Base-by-base conservation (phyloP, 192 early-diverging fungal species). In the Entophlyctis luteolus region DNA sequence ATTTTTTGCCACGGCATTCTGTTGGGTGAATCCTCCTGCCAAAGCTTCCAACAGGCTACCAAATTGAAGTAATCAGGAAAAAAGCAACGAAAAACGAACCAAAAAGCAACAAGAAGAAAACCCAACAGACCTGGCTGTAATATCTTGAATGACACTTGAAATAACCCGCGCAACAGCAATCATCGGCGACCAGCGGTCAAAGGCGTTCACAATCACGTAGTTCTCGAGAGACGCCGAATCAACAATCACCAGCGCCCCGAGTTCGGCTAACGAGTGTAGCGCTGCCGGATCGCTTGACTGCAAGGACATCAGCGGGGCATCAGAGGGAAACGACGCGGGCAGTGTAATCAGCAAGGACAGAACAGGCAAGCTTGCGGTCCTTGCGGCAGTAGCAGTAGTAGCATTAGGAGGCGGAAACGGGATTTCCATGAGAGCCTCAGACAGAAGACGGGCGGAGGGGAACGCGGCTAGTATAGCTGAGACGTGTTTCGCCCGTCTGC, bases 191-290 rank as follows among this genome's bases (percentile, higher is more conserved):
- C 58, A 60, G 16, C 18, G 22, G 8, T 45, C 39, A 45, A 60
- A 60, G 22, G 22, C 37, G 8, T 38, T 35, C 10, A 60, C 58
- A 60, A 60, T 35, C 16, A 60, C 58, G 28, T 29, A 60, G 38
- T 60, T 60, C 25, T 60, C 58, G 1, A 8, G 23, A 8, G 8
- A 20, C 22, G 32, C 20, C n/a, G 20, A 8, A 10, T 10, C 49
- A 4, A 50, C 49, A 4, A 50, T 25, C 42, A 45, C 42, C 10
- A 45, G 45, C 1, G 14, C 50, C 23, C 50, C 50, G 23, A 28
- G 22, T 53, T 53, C 50, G 50, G 29, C 50, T 16, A 53, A 27
- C 50, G 23, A 53, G 22, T 53, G 23, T 1, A 27, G 50, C 18
- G 16, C 12, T 2, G 29, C 14, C 18, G 25, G 50, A 53, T 27